These are phyloP conservation scores for Benincasa hispida DNA, from an alignment of 306 rosid species.

Conservation along the genomic window DNA sequence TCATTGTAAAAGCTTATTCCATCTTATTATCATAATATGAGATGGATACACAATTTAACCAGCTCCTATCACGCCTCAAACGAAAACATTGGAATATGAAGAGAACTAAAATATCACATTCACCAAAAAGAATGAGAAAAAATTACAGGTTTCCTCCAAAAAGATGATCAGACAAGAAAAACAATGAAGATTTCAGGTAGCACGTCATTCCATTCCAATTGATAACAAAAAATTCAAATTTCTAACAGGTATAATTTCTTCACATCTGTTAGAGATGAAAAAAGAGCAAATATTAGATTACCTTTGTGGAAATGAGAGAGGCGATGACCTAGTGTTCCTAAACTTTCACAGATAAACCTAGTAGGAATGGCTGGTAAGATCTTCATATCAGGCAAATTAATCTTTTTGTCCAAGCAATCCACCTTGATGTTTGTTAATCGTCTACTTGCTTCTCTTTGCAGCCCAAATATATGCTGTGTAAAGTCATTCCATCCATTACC, in stretches of 20 bases:
- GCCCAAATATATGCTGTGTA: slow-evolving; percentile 29
- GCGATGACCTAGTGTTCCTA: slow-evolving; percentile 30
- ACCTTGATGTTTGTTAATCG: slow-evolving; percentile 30
- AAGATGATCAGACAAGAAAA: not conserved
- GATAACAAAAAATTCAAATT: not conserved
- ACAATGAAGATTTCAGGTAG: not conserved
- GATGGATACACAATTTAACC: not conserved
- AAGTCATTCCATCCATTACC: slow-evolving; percentile 29
- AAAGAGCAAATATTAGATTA: slow-evolving; percentile 11
- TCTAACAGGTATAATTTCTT: not conserved
- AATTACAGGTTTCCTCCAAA: not conserved
- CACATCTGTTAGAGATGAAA: not conserved
- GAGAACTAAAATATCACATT: not conserved
- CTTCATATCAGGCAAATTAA: slow-evolving; percentile 35
- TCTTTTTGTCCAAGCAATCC: slow-evolving; percentile 33
- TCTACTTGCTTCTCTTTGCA: slow-evolving; percentile 47
- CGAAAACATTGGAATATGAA: not conserved
- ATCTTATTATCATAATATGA: not conserved
- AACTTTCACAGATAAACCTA: slow-evolving; percentile 27
- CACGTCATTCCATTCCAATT: not conserved
- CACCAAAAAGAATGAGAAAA: not conserved
- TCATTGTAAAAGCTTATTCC: not conserved
- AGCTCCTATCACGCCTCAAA: not conserved
- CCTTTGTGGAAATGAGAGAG: slow-evolving; percentile 45
- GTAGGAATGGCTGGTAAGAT: slow-evolving; percentile 25